Percentiles rank a stretch among this genome's conserved stretches.
These are phyloP conservation scores for Cadophora malorum DNA, from an alignment of 2,329 filamentous ascomycete genomes.

Conservation along the genomic window DNA sequence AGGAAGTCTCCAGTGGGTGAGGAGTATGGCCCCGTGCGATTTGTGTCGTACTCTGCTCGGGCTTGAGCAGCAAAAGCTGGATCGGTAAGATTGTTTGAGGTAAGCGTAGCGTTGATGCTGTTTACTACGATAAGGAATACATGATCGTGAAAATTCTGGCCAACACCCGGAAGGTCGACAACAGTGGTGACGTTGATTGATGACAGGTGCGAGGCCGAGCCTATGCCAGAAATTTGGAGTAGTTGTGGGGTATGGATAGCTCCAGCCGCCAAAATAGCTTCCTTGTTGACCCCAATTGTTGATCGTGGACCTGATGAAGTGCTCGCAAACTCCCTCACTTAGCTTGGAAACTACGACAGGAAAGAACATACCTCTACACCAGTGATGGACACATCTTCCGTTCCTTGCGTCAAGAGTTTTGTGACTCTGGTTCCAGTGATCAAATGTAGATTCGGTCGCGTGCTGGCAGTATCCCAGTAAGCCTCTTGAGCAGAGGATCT, in stretches of 20 bases:
- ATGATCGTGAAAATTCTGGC: neutral
- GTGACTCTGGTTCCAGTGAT: neutral
- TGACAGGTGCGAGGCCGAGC: neutral
- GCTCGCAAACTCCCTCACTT: neutral
- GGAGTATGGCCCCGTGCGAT: neutral
- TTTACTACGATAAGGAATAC: neutral
- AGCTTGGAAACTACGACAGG: neutral
- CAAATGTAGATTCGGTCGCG: neutral
- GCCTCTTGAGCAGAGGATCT: neutral
- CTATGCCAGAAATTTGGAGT: neutral
- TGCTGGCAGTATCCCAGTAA: neutral
- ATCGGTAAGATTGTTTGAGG: neutral
- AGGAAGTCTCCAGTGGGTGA: neutral
- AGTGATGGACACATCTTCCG: neutral
- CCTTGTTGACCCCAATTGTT: neutral
- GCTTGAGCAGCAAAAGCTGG: neutral
- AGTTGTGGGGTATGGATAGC: neutral
- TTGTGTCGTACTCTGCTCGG: neutral
- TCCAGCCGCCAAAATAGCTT: neutral
- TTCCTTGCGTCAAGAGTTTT: neutral
- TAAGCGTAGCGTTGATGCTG: neutral
- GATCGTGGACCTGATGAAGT: neutral
- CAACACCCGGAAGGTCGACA: neutral
- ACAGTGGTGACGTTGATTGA: neutral
- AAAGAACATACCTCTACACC: neutral